These are phyloP conservation scores for Hemisphaericaspora nanyangensis DNA, from an alignment of 805 yeast species.

Conservation along the genomic window DNA sequence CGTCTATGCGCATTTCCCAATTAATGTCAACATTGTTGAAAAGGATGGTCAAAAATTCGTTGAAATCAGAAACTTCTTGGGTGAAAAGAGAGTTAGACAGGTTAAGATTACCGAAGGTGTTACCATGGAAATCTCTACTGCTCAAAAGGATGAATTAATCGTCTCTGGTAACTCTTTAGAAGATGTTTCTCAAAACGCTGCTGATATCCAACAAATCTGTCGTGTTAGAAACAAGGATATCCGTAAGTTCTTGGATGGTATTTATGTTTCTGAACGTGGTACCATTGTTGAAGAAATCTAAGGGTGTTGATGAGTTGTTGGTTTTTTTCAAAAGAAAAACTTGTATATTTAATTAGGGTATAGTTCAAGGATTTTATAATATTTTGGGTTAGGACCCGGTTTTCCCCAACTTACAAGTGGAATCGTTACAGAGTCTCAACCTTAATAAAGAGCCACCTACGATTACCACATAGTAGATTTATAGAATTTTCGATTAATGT, in stretches of 20 bases:
- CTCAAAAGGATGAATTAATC: slow-evolving; percentile 91
- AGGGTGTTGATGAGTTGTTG: slow-evolving; percentile 1
- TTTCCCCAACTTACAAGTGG: slow-evolving; percentile 1
- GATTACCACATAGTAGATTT: slow-evolving; percentile 26
- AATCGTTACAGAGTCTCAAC: slow-evolving; percentile 13
- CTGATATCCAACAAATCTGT: slow-evolving; percentile 97
- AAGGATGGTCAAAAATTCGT: slow-evolving; percentile 69
- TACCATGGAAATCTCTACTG: slow-evolving; percentile 70
- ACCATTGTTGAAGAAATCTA: slow-evolving; percentile 65
- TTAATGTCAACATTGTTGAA: slow-evolving; percentile 89
- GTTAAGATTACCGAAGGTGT: slow-evolving; percentile 90
- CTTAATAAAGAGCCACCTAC: slow-evolving; percentile 46
- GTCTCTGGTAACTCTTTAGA: slow-evolving; percentile 94
- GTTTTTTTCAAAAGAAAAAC: slow-evolving; percentile 7
- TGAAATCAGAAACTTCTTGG: slow-evolving; percentile 99
- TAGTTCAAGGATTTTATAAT: slow-evolving; percentile 17
- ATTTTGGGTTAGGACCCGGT: slow-evolving; percentile 16
- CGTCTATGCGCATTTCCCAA: slow-evolving; percentile 99
- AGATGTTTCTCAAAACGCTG: slow-evolving; percentile 97
- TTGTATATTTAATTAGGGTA: slow-evolving; percentile 12
- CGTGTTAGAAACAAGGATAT: slow-evolving; percentile 99
- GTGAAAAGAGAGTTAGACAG: slow-evolving; percentile 96
- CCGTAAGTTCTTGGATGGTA: slow-evolving; percentile 99
- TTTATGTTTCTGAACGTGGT: slow-evolving; percentile 96
- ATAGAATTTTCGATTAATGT: too few species aligned